Base-by-base conservation (phyloP, 805 yeast species). In the Yamadazyma laniorum region DNA sequence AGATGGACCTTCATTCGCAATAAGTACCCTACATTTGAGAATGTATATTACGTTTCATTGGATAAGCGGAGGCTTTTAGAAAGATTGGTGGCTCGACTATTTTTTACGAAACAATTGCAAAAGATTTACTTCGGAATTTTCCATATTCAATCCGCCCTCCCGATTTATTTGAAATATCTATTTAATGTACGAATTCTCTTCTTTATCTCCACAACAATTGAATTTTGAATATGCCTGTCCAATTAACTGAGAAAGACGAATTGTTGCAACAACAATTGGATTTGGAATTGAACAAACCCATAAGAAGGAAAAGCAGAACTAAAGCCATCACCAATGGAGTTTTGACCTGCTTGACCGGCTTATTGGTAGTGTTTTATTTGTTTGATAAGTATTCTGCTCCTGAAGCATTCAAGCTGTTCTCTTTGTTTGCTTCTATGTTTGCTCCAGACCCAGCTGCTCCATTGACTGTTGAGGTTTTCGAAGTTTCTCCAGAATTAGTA, bases 201-300 rank as follows among this genome's bases (percentile, higher is more conserved):
- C n/a, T n/a, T n/a, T n/a, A n/a, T n/a, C n/a, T n/a, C n/a, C n/a
- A n/a, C n/a, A n/a, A n/a, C n/a, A n/a, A n/a, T n/a, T n/a, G n/a
- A n/a, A n/a, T n/a, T n/a, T n/a, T n/a, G n/a, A n/a, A n/a, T n/a
- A 39, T 40, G 44, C 17, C 44, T 11, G 40, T 41, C 27, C 37
- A 44, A 38, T 34, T 44, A 34, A 18, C 22, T 18, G 47, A 45
- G 18, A 42, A 45, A 28, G 44, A 36, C 22, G 34, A 33, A 16
- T 39, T 43, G 27, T 30, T 43, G 18, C 19, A 19, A 18, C 23
- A 21, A 6, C 36, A 25, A 33, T 34, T 18, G 25, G 29, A 34
- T 27, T 34, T 12, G 18, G 37, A 34, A 34, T 13, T 12, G 12
- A 22, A 21, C 22, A 12, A 12, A 6, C 18, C 35, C 7, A 21